A percentile compares a stretch with the other conserved stretches of the same genome.
phyloP scores from a whole-genome alignment of 2,329 filamentous ascomycete species.

The Aspergillus clavatus region DNA sequence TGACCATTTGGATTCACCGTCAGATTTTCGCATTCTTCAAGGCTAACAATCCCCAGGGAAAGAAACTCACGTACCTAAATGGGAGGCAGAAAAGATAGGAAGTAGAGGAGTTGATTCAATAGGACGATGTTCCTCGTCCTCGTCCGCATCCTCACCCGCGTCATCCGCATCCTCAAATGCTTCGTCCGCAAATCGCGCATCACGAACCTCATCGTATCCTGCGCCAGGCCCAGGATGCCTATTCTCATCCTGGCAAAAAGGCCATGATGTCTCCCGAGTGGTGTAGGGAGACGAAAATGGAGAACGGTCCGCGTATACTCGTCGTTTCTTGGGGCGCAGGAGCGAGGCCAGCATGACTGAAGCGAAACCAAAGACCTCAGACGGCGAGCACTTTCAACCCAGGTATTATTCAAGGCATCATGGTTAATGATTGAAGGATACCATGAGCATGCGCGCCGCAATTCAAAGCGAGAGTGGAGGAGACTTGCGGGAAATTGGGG shows the following conservation, averaged over 20 bases:
- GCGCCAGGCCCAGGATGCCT: constrained; percentile 3
- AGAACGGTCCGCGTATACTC: constrained; percentile 21
- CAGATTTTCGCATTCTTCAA: constrained; percentile 1
- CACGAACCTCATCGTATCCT: constrained; percentile 18
- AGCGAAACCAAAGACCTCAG: not conserved
- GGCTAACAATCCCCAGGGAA: not conserved
- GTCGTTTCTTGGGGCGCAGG: constrained; percentile 27
- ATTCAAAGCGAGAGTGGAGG: too few relatives aligned
- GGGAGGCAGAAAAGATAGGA: constrained; percentile 73
- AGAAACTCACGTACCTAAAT: constrained; percentile 58
- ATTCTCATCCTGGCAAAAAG: constrained; percentile 12
- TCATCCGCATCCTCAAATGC: constrained; percentile 40
- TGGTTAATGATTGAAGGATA: not conserved
- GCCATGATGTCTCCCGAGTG: constrained; percentile 18
- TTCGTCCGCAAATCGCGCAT: constrained; percentile 24
- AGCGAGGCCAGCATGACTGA: constrained; percentile 29
- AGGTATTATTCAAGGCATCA: not conserved
- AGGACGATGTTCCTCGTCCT: constrained; percentile 42
- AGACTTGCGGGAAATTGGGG: too few relatives aligned
- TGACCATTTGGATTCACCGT: too few relatives aligned
- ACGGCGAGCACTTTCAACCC: not conserved
- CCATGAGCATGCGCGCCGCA: not conserved
- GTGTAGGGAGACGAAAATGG: constrained; percentile 28
- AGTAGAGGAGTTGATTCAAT: constrained; percentile 53
- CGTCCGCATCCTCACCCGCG: constrained; percentile 33